Base-by-base conservation (phyloP, 495 filamentous ascomycete species). In the Geoglossum glabrum region DNA sequence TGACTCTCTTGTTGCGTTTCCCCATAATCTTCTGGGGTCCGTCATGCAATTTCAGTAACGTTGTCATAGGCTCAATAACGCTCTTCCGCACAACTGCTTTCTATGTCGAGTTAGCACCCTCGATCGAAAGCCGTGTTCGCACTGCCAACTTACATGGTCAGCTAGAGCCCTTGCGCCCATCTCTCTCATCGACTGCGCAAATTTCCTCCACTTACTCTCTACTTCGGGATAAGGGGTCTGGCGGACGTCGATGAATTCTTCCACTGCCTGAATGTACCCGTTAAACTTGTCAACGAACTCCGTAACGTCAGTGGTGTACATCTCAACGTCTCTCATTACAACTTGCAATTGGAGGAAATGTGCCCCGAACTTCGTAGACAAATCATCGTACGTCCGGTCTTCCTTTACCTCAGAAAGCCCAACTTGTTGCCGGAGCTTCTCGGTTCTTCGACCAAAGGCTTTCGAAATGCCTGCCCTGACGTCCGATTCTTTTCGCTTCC, bases 401-500 rank as follows among this genome's bases (percentile, higher is more conserved):
- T 94, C 85, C 28, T 84, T 76, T 59, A 76, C 68, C 59, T 82
- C 79, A 0, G 79, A 76, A 21, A 83, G 64, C 6, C 80, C 81
- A 63, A 84, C 75, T 68, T 86, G 77, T 70, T 84, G 74, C 65
- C 79, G 71, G 62, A 83, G 60, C 64, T 89, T 90, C 67, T 90
- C 89, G 25, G 85, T 86, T 34, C 86, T 81, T 58, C 87, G 83
- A 55, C 84, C 84, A 70, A 98, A 89, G 1, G 84, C 87, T 62
- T 94, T 90, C 1, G 86, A 82, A 23, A 97, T 70, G 21, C 86
- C 86, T 36, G 83, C 73, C 50, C 85, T 79, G 56, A 90, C 84
- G 71, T 95, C 88, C 0, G 87, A 89, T 60, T 95, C 87, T 64
- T 93, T 93, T 60, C 87, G 81, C 69, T 92, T 92, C 43, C 87